A percentile compares a stretch with the other conserved stretches of the same genome.
Conservation (phyloP, 169 alveolate species). For the Plasmodium malariae region DNA sequence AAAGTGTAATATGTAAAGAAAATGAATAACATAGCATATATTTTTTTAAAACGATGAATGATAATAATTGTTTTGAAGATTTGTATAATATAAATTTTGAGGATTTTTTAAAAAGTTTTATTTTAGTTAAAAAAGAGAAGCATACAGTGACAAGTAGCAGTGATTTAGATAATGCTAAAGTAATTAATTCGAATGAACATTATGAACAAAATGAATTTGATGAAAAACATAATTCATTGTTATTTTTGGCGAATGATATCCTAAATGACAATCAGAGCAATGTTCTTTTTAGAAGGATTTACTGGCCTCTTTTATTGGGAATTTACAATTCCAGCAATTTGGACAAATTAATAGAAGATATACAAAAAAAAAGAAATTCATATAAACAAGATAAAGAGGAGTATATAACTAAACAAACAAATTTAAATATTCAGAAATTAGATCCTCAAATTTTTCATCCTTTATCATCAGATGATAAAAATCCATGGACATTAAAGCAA, state of each 20-base stretch:
- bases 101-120: constrained; percentile 47
- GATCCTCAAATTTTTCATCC: constrained; percentile 87
- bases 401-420: constrained; percentile 44
- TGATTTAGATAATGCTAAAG: not conserved
- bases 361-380: constrained; percentile 23
- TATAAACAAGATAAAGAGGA: constrained; percentile 55
- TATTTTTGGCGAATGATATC: constrained; percentile 40
- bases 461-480: constrained; percentile 82
- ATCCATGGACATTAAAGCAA: constrained; percentile 85
- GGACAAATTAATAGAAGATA: constrained; percentile 16
- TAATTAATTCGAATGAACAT: not conserved
- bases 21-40: constrained; percentile 12
- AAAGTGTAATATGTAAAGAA: not conserved
- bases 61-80: constrained; percentile 49
- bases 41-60: constrained; percentile 30
- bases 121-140: constrained; percentile 5
- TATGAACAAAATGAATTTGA: constrained; percentile 2
- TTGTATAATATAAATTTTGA: constrained; percentile 39
- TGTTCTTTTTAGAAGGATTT: constrained; percentile 24
- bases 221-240: not conserved
- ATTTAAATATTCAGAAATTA: constrained; percentile 76
- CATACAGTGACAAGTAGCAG: not conserved
- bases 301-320: constrained; percentile 69
- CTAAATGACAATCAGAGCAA: not conserved
- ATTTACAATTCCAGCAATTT: constrained; percentile 20